Percentiles rank a stretch among this genome's conserved stretches.
Evolutionary conservation across 805 yeast genomes (phyloP).

Genomic region (Metschnikowia cerradonensis): DNA sequence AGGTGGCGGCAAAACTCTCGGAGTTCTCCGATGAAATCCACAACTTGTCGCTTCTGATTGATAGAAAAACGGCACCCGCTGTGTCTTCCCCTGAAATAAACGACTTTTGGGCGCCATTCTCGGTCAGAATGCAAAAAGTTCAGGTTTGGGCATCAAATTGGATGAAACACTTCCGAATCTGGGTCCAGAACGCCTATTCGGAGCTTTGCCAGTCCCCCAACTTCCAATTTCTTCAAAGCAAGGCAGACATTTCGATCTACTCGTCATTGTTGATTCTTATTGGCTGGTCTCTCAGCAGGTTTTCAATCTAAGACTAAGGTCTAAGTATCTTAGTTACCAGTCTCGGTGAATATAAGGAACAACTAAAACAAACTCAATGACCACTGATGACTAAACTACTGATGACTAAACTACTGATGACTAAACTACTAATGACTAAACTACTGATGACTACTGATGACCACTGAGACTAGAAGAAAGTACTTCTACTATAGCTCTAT

Average conservation of each 20-base stretch:
- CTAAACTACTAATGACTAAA: no score
- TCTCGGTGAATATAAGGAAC: no score
- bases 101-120: neutral
- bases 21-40: constrained; percentile 11
- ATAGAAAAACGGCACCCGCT: neutral
- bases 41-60: constrained; percentile 6
- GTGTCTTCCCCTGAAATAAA: neutral
- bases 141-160: neutral
- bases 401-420: no score
- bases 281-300: constrained; percentile 12
- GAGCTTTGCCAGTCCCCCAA: neutral
- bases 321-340: no score
- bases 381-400: no score
- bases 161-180: neutral
- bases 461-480: neutral
- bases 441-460: no score
- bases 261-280: constrained; percentile 10
- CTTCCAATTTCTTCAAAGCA: constrained; percentile 4
- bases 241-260: constrained; percentile 11
- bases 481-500: neutral
- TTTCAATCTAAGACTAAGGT: neutral
- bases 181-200: neutral
- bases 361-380: no score
- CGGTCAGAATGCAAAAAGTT: neutral
- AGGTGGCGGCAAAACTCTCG: constrained; percentile 46